Conservation (phyloP, 1,284 basidiomycete genomes). For the Fomitopsis pinicola region DNA sequence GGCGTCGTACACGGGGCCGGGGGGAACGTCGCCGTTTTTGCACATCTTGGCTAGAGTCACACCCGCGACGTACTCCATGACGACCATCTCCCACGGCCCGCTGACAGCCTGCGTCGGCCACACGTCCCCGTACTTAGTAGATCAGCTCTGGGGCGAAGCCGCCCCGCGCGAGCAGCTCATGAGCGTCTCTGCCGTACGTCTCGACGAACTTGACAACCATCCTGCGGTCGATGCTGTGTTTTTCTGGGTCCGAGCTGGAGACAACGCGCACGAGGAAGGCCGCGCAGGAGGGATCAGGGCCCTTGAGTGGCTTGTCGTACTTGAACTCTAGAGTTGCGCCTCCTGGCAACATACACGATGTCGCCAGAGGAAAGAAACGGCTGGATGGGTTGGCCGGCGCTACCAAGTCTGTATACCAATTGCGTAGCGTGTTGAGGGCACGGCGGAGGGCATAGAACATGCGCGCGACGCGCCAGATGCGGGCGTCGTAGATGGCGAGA, state of each 20-base stretch:
- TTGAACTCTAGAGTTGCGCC: neutral
- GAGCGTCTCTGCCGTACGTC: conserved; percentile 14
- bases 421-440: neutral
- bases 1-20: neutral
- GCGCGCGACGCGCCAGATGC: conserved; percentile 4
- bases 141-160: conserved; percentile 17
- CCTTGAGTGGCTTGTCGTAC: neutral
- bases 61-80: conserved; percentile 10
- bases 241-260: neutral
- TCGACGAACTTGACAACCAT: conserved; percentile 21
- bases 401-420: conserved; percentile 1
- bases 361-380: conserved; percentile 3
- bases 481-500: conserved; percentile 4
- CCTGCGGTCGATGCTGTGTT: neutral
- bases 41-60: neutral
- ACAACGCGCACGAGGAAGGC: conserved; percentile 7
- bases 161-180: conserved; percentile 11
- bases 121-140: conserved; percentile 11
- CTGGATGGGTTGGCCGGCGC: neutral
- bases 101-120: neutral
- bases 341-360: neutral
- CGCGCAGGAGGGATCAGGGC: neutral
- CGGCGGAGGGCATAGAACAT: conserved; percentile 7
- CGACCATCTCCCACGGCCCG: conserved; percentile 9
- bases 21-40: neutral